Conservation (phyloP, 768 basidiomycete genomes). For the Crucibulum laeve region DNA sequence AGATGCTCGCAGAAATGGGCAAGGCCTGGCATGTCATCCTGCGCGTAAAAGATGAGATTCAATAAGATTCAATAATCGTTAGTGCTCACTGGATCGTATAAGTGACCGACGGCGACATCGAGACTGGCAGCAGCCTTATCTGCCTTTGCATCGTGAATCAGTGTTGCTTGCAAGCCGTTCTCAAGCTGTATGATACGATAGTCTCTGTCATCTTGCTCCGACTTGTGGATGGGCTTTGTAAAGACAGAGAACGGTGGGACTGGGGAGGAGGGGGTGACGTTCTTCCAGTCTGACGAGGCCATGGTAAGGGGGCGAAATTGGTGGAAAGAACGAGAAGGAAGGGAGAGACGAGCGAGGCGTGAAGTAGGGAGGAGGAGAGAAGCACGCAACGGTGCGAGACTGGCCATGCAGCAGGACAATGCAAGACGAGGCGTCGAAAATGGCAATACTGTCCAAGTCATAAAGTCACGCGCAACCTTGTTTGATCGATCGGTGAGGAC, state of each 20-base stretch:
- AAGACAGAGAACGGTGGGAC: constrained; percentile 51
- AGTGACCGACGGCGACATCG: constrained; percentile 91
- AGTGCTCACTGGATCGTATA: constrained; percentile 80
- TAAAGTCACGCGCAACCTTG: too few species aligned
- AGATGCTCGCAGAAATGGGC: constrained; percentile 97
- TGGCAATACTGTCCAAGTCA: too few species aligned
- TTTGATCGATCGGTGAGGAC: too few species aligned
- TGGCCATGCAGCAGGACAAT: too few species aligned
- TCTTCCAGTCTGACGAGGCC: neutral
- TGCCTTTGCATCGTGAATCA: constrained; percentile 79
- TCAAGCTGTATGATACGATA: constrained; percentile 81
- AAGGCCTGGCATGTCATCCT: constrained; percentile 88
- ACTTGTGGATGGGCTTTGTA: constrained; percentile 59
- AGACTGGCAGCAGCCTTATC: constrained; percentile 96
- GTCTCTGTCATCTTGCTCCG: constrained; percentile 72
- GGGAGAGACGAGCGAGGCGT: too few species aligned
- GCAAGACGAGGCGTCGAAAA: too few species aligned
- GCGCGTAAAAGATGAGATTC: constrained; percentile 3
- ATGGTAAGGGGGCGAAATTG: too few species aligned
- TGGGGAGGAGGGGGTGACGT: constrained; percentile 6
- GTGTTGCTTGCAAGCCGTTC: constrained; percentile 83
- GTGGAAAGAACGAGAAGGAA: too few species aligned
- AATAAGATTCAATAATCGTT: constrained; percentile 1
- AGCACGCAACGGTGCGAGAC: too few species aligned
- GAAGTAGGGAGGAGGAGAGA: too few species aligned